phyloP scores from a whole-genome alignment of 1,284 basidiomycete genomes.

The Papiliotrema laurentii region DNA sequence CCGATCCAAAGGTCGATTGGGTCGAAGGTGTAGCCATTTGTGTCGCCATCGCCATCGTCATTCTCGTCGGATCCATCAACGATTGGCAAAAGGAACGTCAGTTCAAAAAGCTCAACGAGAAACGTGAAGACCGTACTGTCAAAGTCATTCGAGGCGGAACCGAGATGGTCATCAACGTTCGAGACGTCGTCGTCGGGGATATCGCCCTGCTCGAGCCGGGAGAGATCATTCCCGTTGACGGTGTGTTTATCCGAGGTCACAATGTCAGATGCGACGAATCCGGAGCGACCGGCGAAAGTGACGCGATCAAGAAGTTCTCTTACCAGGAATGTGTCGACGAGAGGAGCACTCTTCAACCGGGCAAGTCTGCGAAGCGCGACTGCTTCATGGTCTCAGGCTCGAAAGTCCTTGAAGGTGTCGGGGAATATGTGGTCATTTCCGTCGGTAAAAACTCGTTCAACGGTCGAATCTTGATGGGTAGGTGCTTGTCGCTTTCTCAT shows the following conservation, averaged over 20 bases:
- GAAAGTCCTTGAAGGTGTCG: slow-evolving; percentile 93
- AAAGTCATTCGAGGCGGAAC: slow-evolving; percentile 83
- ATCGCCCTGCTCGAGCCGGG: slow-evolving; percentile 88
- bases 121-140: slow-evolving; percentile 90
- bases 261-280: slow-evolving; percentile 96
- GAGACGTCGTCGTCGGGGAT: slow-evolving; percentile 92
- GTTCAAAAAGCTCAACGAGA: slow-evolving; percentile 85
- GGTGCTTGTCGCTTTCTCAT: slow-evolving; percentile 30
- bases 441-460: slow-evolving; percentile 92
- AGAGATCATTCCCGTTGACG: slow-evolving; percentile 93
- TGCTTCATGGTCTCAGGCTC: slow-evolving; percentile 92
- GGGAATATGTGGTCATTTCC: slow-evolving; percentile 84
- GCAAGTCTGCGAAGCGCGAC: slow-evolving; percentile 62
- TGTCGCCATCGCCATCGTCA: slow-evolving; percentile 74
- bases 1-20: slow-evolving; percentile 69
- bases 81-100: slow-evolving; percentile 94
- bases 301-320: slow-evolving; percentile 83
- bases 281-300: slow-evolving; percentile 91
- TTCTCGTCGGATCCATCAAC: slow-evolving; percentile 49
- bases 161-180: slow-evolving; percentile 73
- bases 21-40: slow-evolving; percentile 98
- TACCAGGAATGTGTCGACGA: slow-evolving; percentile 69
- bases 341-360: slow-evolving; percentile 42
- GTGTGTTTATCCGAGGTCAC: slow-evolving; percentile 86
- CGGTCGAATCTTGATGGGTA: slow-evolving; percentile 93